Percentiles rank a stretch among this genome's conserved stretches.
phyloP scores from a whole-genome alignment of 1,139 yeast genomes.

The Insectozyma bohioensis region DNA sequence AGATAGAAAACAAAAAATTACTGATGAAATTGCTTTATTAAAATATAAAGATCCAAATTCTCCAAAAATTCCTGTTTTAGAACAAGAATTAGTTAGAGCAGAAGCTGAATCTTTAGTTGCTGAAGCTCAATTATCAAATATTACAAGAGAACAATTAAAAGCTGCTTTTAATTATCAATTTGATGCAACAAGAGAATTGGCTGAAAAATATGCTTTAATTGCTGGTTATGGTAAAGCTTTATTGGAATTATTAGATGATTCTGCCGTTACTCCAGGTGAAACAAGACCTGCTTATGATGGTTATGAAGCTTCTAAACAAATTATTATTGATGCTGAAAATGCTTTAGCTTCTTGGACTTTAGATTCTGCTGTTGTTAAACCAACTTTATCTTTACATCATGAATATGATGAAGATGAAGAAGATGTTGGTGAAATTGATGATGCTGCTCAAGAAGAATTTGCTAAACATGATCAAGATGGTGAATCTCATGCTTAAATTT shows the following conservation, averaged over 20 bases:
- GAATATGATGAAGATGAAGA: slow-evolving; percentile 66
- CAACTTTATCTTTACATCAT: slow-evolving; percentile 86
- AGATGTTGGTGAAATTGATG: slow-evolving; percentile 53
- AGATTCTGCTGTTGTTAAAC: slow-evolving; percentile 93
- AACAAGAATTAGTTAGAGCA: slow-evolving; percentile 97
- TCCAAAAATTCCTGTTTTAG: slow-evolving; percentile 90
- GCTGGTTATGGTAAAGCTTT: slow-evolving; percentile 99
- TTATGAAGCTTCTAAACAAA: slow-evolving; percentile 96
- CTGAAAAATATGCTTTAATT: slow-evolving; percentile 93
- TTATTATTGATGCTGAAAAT: slow-evolving; percentile 94
- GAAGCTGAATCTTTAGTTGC: slow-evolving; percentile 99
- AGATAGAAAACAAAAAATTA: slow-evolving; percentile 95
- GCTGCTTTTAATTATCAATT: slow-evolving; percentile 97
- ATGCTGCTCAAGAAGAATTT: slow-evolving; percentile 46
- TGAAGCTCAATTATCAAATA: slow-evolving; percentile 97
- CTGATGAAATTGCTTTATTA: slow-evolving; percentile 96
- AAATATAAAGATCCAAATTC: slow-evolving; percentile 98
- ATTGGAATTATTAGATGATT: slow-evolving; percentile 90
- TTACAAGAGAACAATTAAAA: slow-evolving; percentile 96
- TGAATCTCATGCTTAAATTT: slow-evolving; percentile 14
- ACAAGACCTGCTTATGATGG: slow-evolving; percentile 98
- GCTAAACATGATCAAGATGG: slow-evolving; percentile 47
- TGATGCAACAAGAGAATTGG: slow-evolving; percentile 93
- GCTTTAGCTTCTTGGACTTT: slow-evolving; percentile 96
- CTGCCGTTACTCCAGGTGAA: slow-evolving; percentile 99